phyloP scores from a whole-genome alignment of 306 rosid genomes.

The Echinosophora koreensis region DNA sequence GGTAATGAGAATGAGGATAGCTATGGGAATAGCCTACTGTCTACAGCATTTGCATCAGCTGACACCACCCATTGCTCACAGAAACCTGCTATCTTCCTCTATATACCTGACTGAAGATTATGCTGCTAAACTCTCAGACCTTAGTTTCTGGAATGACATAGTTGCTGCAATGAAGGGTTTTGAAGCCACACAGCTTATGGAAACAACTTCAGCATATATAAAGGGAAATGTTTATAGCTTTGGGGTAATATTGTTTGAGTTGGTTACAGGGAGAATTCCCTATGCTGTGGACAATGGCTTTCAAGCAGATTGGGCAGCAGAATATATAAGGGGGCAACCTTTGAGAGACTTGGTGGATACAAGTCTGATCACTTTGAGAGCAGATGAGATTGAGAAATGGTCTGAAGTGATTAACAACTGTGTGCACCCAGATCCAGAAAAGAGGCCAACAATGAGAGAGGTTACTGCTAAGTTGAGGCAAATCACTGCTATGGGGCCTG shows the following conservation, averaged over 20 bases:
- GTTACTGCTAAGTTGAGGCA: constrained; percentile 65
- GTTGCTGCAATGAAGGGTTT: constrained; percentile 53
- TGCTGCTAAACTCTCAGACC: constrained; percentile 87
- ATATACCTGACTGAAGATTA: constrained; percentile 89
- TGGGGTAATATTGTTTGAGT: constrained; percentile 77
- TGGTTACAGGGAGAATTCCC: constrained; percentile 79
- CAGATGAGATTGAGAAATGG: constrained; percentile 62
- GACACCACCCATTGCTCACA: constrained; percentile 67
- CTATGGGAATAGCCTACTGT: constrained; percentile 93
- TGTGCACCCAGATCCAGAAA: constrained; percentile 58
- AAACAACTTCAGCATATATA: constrained; percentile 51
- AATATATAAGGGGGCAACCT: constrained; percentile 65
- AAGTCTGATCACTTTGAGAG: constrained; percentile 60
- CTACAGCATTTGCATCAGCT: constrained; percentile 85
- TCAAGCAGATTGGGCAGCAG: constrained; percentile 66
- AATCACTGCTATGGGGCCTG: constrained; percentile 79
- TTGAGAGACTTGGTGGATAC: constrained; percentile 76
- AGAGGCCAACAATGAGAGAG: constrained; percentile 71
- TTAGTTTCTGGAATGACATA: constrained; percentile 70
- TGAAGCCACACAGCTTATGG: constrained; percentile 46
- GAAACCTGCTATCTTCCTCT: constrained; percentile 72
- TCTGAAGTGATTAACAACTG: constrained; percentile 64
- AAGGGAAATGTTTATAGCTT: constrained; percentile 79
- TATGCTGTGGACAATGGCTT: constrained; percentile 61
- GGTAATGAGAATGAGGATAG: constrained; percentile 80